A percentile compares a stretch with the other conserved stretches of the same genome.
Conservation (phyloP, 106 monocot genomes). For the Allium fistulosum region DNA sequence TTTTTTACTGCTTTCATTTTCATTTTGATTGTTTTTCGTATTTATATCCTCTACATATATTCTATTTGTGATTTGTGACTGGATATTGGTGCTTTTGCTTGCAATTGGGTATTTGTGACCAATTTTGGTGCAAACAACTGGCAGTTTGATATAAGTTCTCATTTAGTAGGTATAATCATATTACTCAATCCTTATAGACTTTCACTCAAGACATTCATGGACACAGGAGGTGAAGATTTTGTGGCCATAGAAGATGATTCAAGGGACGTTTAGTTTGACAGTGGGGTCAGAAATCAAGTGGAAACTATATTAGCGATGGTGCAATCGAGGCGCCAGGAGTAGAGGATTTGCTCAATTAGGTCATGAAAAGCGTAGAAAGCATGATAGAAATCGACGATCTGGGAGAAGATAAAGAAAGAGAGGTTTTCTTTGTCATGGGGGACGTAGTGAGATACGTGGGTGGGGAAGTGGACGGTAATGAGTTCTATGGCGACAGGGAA, state of each 20-base stretch:
- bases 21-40: no score
- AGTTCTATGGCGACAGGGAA: no score
- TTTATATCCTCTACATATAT: no score
- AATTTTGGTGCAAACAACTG: no score
- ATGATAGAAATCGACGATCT: background rate
- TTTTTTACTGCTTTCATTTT: no score
- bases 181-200: no score
- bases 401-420: background rate
- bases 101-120: no score
- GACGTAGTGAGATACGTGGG: background rate
- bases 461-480: background rate
- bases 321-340: conserved; percentile 2
- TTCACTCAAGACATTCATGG: background rate
- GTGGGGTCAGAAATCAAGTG: conserved; percentile 2
- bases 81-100: no score
- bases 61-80: no score
- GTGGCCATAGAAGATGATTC: conserved; percentile 1
- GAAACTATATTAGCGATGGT: conserved; percentile 3
- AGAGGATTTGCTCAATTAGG: conserved; percentile 1
- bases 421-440: conserved; percentile 10
- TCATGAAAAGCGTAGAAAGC: conserved; percentile 6
- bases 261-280: background rate
- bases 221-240: conserved; percentile 3
- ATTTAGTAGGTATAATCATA: no score
- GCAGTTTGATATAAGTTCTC: no score